Evolutionary conservation across 805 yeast genomes (phyloP).

Genomic region (Saccharomycopsis sp.): DNA sequence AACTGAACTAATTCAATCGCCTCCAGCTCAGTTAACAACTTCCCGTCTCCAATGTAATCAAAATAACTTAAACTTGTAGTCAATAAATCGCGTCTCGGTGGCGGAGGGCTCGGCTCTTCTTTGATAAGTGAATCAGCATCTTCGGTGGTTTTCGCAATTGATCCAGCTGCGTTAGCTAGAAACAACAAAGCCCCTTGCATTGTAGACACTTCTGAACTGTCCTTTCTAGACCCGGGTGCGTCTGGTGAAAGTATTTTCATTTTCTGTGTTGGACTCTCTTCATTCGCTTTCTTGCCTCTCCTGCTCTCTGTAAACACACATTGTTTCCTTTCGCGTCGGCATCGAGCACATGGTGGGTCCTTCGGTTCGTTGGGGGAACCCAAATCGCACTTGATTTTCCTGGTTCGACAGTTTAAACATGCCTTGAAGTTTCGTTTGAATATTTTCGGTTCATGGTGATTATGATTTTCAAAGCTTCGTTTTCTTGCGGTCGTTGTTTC

Average conservation of each 20-base stretch:
- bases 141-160: constrained; percentile 48
- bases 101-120: not conserved
- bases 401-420: constrained; percentile 74
- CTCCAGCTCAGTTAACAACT: constrained; percentile 54
- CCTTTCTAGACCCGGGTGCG: not conserved
- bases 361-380: constrained; percentile 68
- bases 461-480: too few relatives aligned
- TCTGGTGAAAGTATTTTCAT: constrained; percentile 5
- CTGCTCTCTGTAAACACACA: constrained; percentile 64
- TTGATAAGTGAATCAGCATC: not conserved
- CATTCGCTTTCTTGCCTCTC: constrained; percentile 33
- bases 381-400: constrained; percentile 82
- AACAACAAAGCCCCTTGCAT: constrained; percentile 61
- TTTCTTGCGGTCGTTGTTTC: too few relatives aligned
- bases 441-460: constrained; percentile 19
- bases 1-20: constrained; percentile 50
- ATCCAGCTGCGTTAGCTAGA: constrained; percentile 73
- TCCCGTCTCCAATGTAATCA: constrained; percentile 54
- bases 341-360: constrained; percentile 80
- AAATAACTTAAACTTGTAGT: constrained; percentile 41
- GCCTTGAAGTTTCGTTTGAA: constrained; percentile 72
- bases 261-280: constrained; percentile 3
- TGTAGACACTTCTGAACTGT: constrained; percentile 26
- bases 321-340: constrained; percentile 73
- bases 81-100: not conserved